Conservation (phyloP, 345 rosid species). For the Ceriops zippeliana region DNA sequence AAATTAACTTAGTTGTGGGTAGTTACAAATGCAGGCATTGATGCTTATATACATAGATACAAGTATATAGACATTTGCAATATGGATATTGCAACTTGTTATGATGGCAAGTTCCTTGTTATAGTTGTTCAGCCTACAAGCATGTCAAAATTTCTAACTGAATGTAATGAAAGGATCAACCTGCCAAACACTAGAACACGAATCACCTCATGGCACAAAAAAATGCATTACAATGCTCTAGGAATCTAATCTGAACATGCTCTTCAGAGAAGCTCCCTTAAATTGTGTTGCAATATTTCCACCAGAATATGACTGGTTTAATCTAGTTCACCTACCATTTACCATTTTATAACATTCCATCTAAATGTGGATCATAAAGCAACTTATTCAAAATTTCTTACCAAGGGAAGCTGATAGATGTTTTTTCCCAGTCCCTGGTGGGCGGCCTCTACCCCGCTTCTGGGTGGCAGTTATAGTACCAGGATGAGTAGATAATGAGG, state of each 20-base stretch:
- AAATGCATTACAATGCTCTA: not conserved
- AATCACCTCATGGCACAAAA: not conserved
- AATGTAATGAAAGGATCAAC: not conserved
- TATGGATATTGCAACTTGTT: too few species aligned
- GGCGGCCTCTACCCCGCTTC: conserved; percentile 91
- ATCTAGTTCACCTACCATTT: not conserved
- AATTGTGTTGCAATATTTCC: not conserved
- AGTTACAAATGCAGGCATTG: too few species aligned
- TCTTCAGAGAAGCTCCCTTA: not conserved
- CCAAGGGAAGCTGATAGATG: conserved; percentile 66
- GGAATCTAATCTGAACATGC: not conserved
- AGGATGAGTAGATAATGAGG: conserved; percentile 48
- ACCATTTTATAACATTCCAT: not conserved
- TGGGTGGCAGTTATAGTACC: conserved; percentile 51
- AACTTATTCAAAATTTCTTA: conserved; percentile 22
- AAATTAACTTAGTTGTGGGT: too few species aligned
- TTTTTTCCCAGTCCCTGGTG: conserved; percentile 83
- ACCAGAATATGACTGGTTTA: not conserved
- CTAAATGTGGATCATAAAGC: conserved; percentile 4
- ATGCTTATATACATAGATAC: too few species aligned
- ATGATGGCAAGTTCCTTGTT: too few species aligned
- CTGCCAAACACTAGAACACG: not conserved
- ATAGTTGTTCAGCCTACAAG: too few species aligned
- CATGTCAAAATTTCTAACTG: too few species aligned
- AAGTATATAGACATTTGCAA: too few species aligned